Percentiles rank a stretch among this genome's conserved stretches.
Conservation (phyloP, 2,329 filamentous ascomycete genomes). For the Penicillium rolfsii region DNA sequence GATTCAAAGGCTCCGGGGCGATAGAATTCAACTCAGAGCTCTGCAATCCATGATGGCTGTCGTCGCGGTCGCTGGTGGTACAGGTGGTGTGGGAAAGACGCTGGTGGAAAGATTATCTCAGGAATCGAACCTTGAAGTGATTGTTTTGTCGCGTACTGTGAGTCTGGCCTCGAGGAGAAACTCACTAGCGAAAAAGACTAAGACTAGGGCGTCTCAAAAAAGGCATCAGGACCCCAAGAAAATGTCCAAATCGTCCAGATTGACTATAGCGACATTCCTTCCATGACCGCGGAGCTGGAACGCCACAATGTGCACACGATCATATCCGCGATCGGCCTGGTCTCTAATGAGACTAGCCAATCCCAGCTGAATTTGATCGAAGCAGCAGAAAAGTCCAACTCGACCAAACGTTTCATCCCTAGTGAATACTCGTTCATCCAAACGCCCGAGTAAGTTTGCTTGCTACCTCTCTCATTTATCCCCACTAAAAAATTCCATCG, state of each 20-base stretch:
- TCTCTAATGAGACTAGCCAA: conserved; percentile 32
- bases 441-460: conserved; percentile 33
- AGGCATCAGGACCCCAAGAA: conserved; percentile 10
- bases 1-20: background rate
- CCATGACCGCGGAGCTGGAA: conserved; percentile 35
- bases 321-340: conserved; percentile 48
- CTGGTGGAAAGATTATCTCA: conserved; percentile 50
- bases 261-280: conserved; percentile 40
- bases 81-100: conserved; percentile 51
- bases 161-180: background rate
- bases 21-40: background rate
- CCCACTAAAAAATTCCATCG: background rate
- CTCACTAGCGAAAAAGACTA: conserved; percentile 4
- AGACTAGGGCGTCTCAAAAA: background rate
- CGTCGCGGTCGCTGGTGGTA: conserved; percentile 54
- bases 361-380: conserved; percentile 51
- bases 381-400: conserved; percentile 46
- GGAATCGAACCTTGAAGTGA: conserved; percentile 41
- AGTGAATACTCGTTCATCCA: conserved; percentile 48
- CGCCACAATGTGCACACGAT: conserved; percentile 50
- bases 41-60: conserved; percentile 38
- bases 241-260: conserved; percentile 29
- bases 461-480: background rate
- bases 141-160: conserved; percentile 50
- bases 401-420: conserved; percentile 49